Base-by-base conservation (phyloP, 164 flowering plant genomes). In the Sedum album region DNA sequence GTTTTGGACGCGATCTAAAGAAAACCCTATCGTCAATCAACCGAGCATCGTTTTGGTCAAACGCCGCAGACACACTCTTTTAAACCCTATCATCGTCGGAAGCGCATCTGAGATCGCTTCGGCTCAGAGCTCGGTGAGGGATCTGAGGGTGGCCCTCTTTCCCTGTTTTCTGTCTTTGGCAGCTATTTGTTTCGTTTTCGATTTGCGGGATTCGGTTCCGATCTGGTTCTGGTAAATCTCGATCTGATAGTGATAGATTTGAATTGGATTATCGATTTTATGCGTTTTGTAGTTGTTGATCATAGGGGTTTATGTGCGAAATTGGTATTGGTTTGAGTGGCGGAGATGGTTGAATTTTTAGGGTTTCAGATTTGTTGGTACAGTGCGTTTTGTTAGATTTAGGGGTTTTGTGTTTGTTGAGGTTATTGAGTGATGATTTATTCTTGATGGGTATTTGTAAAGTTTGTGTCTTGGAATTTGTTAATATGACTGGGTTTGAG, bases 31-130 rank as follows among this genome's bases (percentile, higher is more conserved):
- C 62, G 62, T 57, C 62, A 57, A 26, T 3, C 62, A 17, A 57
- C 20, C 33, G 4, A 57, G 62, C 62, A 26, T 0, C 62, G 33
- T 2, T 26, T 57, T 28, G 62, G 62, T 26, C 62, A 28, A 57
- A 28, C n/a, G n/a, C n/a, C 62, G 31, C 28, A 13, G 33, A 57
- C 33, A 44, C 48, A 44, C 48, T 35, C 38, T 13, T 57, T 33
- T 26, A 11, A 57, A 57, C 62, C 62, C 62, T 57, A 53, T 57
- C 38, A 53, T 57, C 62, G 62, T 57, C 62, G 31, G 62, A 33
- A 57, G 62, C 33, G 62, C 5, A 14, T 57, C 62, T 57, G 18
- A 57, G 33, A 57, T 57, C 62, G 62, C 18, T 57, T 57, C 33
- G 33, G 33, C 31, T 57, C 62, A 5, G 33, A 28, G 62, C 62